Percentiles rank a stretch among this genome's conserved stretches.
These are phyloP conservation scores for Trypethelium eluteriae DNA, from an alignment of 495 filamentous ascomycete species.

Conservation along the genomic window DNA sequence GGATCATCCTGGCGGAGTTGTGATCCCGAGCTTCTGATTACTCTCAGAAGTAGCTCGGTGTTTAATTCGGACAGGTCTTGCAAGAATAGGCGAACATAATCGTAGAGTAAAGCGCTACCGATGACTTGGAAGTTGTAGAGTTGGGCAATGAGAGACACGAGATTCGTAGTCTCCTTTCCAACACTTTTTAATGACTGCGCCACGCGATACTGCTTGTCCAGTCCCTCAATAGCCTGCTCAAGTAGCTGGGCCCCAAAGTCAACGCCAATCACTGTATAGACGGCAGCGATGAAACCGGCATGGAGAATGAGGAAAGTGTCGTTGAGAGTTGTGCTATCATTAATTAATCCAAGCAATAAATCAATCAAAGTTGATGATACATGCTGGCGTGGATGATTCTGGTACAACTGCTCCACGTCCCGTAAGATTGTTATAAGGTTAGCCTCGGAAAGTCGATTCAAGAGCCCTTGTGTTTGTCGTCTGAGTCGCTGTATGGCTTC, in stretches of 20 bases:
- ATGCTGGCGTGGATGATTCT: conserved; percentile 67
- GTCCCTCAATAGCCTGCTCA: conserved; percentile 64
- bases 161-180: conserved; percentile 65
- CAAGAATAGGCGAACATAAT: conserved; percentile 76
- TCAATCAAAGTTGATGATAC: conserved; percentile 72
- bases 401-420: conserved; percentile 77
- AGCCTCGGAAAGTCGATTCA: conserved; percentile 88
- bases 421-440: conserved; percentile 72
- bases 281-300: conserved; percentile 79
- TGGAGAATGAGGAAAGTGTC: conserved; percentile 88
- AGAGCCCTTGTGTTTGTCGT: conserved; percentile 73
- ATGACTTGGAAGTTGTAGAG: conserved; percentile 89
- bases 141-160: conserved; percentile 75
- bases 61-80: conserved; percentile 74
- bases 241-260: conserved; percentile 83
- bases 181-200: conserved; percentile 37
- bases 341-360: conserved; percentile 64
- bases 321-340: conserved; percentile 63
- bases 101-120: conserved; percentile 73
- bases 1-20: conserved; percentile 88
- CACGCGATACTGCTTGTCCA: conserved; percentile 46
- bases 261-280: conserved; percentile 77
- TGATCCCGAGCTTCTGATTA: conserved; percentile 69
- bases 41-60: conserved; percentile 78
- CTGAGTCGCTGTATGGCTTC: conserved; percentile 63